phyloP scores from a whole-genome alignment of 192 early-diverging fungal species.

The Bifiguratus adelaidae region DNA sequence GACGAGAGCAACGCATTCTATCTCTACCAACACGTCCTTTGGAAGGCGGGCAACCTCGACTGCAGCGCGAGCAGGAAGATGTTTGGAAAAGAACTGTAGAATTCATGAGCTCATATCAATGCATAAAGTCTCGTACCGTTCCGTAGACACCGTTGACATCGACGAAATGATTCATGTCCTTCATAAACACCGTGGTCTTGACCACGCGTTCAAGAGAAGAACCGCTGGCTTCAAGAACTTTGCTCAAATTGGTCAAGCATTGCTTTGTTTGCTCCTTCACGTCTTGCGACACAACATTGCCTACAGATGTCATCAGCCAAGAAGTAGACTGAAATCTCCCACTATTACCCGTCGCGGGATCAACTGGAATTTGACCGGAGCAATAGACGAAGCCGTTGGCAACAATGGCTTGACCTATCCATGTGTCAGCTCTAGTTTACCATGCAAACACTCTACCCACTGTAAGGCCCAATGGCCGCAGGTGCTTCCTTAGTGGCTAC shows the following conservation, averaged over 20 bases:
- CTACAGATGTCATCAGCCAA: too few species aligned
- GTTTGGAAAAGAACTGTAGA: constrained; percentile 41
- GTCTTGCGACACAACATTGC: constrained; percentile 1
- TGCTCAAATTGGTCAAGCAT: constrained; percentile 72
- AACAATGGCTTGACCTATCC: constrained; percentile 5
- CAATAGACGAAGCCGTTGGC: constrained; percentile 5
- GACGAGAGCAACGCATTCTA: constrained; percentile 80
- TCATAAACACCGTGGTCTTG: constrained; percentile 97
- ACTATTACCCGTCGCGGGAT: constrained; percentile 4
- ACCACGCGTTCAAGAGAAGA: constrained; percentile 77
- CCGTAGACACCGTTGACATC: constrained; percentile 86
- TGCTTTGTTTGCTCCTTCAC: constrained; percentile 27
- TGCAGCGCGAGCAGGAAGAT: constrained; percentile 60
- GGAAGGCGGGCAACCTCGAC: constrained; percentile 92
- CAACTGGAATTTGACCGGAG: constrained; percentile 4
- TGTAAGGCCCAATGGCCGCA: constrained; percentile 68
- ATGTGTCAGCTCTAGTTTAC: too few species aligned
- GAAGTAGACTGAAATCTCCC: too few species aligned
- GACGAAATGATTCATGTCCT: constrained; percentile 85
- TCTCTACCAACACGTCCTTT: constrained; percentile 84
- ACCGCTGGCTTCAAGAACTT: constrained; percentile 73
- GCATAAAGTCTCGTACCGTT: too few species aligned
- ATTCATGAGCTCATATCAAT: background rate
- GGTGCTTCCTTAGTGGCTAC: constrained; percentile 49
- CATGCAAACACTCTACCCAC: too few species aligned